Evolutionary conservation across 139 green algal species (phyloP), one percentile per base, ranked within the genome.

Genomic region (Nannochloris sp.): DNA sequence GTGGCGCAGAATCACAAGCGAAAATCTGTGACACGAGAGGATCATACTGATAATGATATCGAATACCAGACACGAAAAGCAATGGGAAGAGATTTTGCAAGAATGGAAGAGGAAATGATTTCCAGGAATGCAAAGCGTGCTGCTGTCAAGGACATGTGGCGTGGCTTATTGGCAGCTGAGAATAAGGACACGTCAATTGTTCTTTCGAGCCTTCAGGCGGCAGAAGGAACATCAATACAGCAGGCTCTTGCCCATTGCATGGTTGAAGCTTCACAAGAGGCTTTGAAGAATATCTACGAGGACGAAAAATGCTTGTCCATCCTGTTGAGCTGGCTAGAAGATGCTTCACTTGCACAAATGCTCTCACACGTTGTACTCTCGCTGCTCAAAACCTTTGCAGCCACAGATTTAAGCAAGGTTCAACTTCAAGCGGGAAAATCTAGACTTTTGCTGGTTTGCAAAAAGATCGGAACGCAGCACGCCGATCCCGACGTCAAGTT

Each of bases 401-500:
- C 51, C 49, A 40, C 34, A 40, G 34, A 40, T 40, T 40, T 40
- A 40, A 40, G 16, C 27, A 10, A 37, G 68, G 18, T 62, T 57
- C 16, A 27, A 29, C 18, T 19, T 19, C 11, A 44, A 46, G 25
- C 21, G 55, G 55, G 29, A 25, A 37, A 44, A 15, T 16, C 40
- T 24, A 44, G 27, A 27, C 25, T 61, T 29, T 44, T 44, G 11
- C 12, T 53, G 2, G 18, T 53, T 9, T 19, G 18, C 16, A 53
- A 21, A 53, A 53, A 53, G 16, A 57, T 48, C 34, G 56, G 49
- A 48, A 12, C 44, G 2, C 4, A 10, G 0, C 70, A 77, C 50
- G 43, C 34, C 0, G 70, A 77, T 46, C 43, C 70, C 1, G 58
- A 77, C 16, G n/a, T 62, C 4, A 67, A 62, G 59, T 68, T 71